Evolutionary conservation across 192 early-diverging fungal genomes (phyloP).

Genomic region (Spizellomyces sp.): DNA sequence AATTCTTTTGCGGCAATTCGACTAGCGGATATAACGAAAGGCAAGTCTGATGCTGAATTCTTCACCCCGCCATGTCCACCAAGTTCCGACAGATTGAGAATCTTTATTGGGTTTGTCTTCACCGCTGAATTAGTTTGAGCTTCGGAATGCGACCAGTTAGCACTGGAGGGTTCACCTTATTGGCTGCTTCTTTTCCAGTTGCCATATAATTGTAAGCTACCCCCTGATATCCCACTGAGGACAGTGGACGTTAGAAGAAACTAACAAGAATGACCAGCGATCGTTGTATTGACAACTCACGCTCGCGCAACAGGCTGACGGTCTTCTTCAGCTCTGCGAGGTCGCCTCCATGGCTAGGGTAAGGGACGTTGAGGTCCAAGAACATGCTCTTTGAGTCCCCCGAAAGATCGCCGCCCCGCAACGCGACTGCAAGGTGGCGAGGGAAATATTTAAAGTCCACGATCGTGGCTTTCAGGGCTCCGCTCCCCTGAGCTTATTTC

Average conservation of each 20-base stretch:
- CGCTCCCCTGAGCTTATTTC: no score
- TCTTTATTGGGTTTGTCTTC: conserved; percentile 37
- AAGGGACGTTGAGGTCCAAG: conserved; percentile 42
- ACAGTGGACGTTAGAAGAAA: background rate
- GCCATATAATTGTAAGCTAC: conserved; percentile 58
- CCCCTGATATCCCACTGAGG: conserved; percentile 59
- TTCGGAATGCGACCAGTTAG: no score
- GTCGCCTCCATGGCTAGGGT: conserved; percentile 3
- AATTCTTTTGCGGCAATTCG: conserved; percentile 30
- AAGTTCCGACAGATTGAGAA: conserved; percentile 41
- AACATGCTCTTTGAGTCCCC: conserved; percentile 37
- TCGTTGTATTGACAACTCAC: conserved; percentile 10
- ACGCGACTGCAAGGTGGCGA: no score
- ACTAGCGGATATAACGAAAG: conserved; percentile 15
- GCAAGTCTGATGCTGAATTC: background rate
- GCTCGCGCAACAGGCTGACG: conserved; percentile 23
- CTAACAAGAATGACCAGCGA: background rate
- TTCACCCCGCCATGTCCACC: conserved; percentile 10
- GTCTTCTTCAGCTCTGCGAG: conserved; percentile 29
- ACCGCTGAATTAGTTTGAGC: no score
- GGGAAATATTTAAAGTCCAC: no score
- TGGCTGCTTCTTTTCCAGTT: conserved; percentile 41
- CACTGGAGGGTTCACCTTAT: conserved; percentile 13
- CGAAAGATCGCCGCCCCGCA: no score
- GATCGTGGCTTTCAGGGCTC: no score